Evolutionary conservation across 805 yeast species (phyloP), one percentile per base, ranked within the genome.

Genomic region (Yarrowia sp.): DNA sequence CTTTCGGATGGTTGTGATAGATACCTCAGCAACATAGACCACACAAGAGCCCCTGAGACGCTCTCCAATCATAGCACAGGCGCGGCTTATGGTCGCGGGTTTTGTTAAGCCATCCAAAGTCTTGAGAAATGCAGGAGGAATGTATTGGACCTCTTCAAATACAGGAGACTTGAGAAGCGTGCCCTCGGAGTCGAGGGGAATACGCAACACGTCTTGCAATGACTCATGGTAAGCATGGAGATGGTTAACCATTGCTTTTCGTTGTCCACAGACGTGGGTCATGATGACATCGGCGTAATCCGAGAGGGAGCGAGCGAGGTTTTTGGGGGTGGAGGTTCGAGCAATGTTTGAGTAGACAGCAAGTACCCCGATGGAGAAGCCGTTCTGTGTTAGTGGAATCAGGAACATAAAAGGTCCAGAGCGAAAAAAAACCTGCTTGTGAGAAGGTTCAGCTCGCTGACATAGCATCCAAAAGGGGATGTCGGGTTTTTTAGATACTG

Each of bases 221-320:
- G 58, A 51, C 11, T 33, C 40, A 22, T 51, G 58, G 58, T 51
- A 51, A 7, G 58, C 41, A 11, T 51, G 58, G 21, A 51, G 58
- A n/a, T 51, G 58, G 58, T 51, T 51, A n/a, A 51, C 41, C 58
- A 51, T 51, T 16, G 58, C 22, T 35, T 51, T 51, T 22, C 58
- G 30, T n/a, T 51, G 58, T 22, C 58, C 58, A n/a, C 58, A 51
- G 26, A 51, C 58, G 22, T 51, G 58, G 28, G 58, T 51, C 58
- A 51, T 51, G 21, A 51, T 51, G 16, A 51, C 58, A 10, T 51
- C 58, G 4, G 58, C 40, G 21, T 22, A 51, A 19, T 51, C 58
- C 0, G 58, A 16, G 2, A 51, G 43, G 2, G 30, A 9, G 4
- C 32, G 28, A 8, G 10, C 8, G 11, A 51, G n/a, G 32, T 51